Percentiles rank a stretch among this genome's conserved stretches.
Evolutionary conservation across 441 rosid genomes (phyloP).

Genomic region (Pelargonium fulgidum): DNA sequence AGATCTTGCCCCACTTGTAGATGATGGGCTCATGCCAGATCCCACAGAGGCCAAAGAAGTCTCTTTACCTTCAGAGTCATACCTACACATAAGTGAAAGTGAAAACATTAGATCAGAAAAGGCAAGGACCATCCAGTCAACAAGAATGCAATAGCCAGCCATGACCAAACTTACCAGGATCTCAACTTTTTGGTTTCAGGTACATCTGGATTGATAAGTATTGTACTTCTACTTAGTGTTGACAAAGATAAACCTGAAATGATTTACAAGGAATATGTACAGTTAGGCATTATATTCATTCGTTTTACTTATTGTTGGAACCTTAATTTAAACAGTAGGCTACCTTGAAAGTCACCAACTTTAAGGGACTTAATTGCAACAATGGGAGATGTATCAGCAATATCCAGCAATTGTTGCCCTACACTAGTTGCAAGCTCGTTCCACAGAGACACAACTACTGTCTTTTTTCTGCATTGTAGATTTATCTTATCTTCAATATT

Average conservation of each 20-base stretch:
- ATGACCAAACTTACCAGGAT: slow-evolving; percentile 43
- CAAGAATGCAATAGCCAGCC: background rate
- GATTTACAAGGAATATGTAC: background rate
- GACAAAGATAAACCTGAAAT: slow-evolving; percentile 75
- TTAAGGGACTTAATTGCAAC: slow-evolving; percentile 73
- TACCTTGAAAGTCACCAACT: slow-evolving; percentile 95
- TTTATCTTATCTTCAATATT: background rate
- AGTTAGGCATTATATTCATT: background rate
- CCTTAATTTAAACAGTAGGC: background rate
- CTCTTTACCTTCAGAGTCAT: slow-evolving; percentile 76
- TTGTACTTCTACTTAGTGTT: slow-evolving; percentile 53
- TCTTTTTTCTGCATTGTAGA: slow-evolving; percentile 49
- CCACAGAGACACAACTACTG: slow-evolving; percentile 84
- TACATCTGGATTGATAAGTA: slow-evolving; percentile 59
- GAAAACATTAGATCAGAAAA: background rate
- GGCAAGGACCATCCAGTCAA: too few relatives aligned
- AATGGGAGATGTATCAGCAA: slow-evolving; percentile 56
- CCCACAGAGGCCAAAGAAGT: slow-evolving; percentile 68
- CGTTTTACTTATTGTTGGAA: too few relatives aligned
- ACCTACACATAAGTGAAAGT: slow-evolving; percentile 38
- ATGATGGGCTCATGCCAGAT: slow-evolving; percentile 49
- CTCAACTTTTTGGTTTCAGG: slow-evolving; percentile 66
- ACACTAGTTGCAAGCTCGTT: slow-evolving; percentile 65
- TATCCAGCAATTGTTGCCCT: slow-evolving; percentile 71
- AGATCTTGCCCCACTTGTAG: slow-evolving; percentile 53